Percentiles rank a stretch among this genome's conserved stretches.
phyloP scores from a whole-genome alignment of 192 early-diverging fungal species.

The Entomortierella parvispora region DNA sequence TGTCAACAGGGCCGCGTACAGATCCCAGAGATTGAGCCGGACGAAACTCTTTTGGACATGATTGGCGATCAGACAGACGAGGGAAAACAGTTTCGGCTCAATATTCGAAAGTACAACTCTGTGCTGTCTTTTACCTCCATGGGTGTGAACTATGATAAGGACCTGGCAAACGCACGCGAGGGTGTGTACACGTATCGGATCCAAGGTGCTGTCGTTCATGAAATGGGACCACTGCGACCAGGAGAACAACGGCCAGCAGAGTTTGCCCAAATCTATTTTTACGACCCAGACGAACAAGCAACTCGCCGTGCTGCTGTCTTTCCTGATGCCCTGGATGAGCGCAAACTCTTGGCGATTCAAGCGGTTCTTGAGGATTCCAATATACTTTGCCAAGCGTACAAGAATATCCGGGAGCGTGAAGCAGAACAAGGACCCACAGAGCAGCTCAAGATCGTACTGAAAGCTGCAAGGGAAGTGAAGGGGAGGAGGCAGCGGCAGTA shows the following conservation, averaged over 20 bases:
- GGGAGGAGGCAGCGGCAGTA: background rate
- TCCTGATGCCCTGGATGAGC: no score
- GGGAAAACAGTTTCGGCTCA: background rate
- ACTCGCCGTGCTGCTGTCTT: no score
- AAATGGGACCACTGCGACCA: conserved; percentile 3
- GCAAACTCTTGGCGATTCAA: no score
- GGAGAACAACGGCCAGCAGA: background rate
- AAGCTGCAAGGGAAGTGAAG: no score
- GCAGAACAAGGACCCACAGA: no score
- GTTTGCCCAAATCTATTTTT: conserved; percentile 13
- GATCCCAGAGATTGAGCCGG: background rate
- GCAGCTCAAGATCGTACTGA: no score
- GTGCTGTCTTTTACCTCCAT: conserved; percentile 26
- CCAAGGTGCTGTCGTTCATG: conserved; percentile 17
- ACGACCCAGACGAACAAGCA: no score
- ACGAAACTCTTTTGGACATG: no score
- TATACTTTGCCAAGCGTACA: no score
- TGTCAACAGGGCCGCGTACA: background rate
- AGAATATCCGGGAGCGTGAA: no score
- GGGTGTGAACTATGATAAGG: background rate
- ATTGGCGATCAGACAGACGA: background rate
- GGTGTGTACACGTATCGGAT: conserved; percentile 8
- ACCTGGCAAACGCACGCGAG: background rate
- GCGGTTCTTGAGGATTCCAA: no score
- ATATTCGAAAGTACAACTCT: conserved; percentile 23